Base-by-base conservation (phyloP, 2,329 filamentous ascomycete genomes). In the Orbilia oligospora region DNA sequence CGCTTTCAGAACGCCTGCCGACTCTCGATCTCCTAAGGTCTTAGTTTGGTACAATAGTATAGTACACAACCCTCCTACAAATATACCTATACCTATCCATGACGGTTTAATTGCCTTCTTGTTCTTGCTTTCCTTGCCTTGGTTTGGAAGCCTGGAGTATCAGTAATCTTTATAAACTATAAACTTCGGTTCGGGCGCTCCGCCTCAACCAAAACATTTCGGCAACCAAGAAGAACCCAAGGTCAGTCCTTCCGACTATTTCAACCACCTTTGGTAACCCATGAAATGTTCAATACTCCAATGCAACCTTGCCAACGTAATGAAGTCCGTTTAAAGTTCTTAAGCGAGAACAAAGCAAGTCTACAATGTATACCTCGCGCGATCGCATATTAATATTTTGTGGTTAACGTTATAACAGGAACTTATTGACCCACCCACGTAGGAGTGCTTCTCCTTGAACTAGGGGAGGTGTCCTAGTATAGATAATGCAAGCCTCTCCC, bases 281-380 rank as follows among this genome's bases (percentile, higher is more conserved):
- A 61, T 44, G 56, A 61, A 44, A 61, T 61, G 14, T 49, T 49
- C 1, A 24, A 24, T 3, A 12, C 9, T 41, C 55, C n/a, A 24
- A 61, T 61, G 56, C 56, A 61, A 61, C 56, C 56, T 44, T 44
- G 44, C 56, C 18, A 33, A 61, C 56, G 18, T 24, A 51, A 20
- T 41, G 56, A 44, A 41, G 56, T 61, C 56, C 20, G 20, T 41
- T 61, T 61, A 61, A 61, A 33, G 56, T 61, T 61, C 16, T 18
- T 61, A 61, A 27, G 56, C 56, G 56, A 61, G 27, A 61, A 22
- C 44, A 46, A 61, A 44, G 56, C 56, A 61, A 61, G 24, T 61
- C 1, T 44, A 12, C 33, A 36, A 9, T 8, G 10, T 12, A 36
- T 30, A 30, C 6, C 27, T 30, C 27, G 27, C 27, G 6, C 27